Conservation (phyloP, 345 rosid genomes). For the Eucalyptus fibrosa region DNA sequence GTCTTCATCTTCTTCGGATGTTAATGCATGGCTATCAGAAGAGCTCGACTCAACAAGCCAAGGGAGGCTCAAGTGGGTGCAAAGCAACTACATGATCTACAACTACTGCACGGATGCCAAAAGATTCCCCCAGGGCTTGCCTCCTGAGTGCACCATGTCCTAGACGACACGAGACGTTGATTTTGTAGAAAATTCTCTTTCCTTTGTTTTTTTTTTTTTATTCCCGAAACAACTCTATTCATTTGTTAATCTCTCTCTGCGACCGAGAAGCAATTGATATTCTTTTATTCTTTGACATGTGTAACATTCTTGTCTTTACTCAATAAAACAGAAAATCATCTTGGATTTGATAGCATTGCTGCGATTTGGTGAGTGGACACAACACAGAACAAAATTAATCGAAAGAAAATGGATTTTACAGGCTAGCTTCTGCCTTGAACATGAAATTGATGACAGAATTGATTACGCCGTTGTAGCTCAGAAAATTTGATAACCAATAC, state of each 20-base stretch:
- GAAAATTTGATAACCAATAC: not conserved
- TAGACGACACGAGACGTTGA: not conserved
- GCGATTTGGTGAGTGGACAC: not conserved
- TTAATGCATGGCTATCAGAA: slow-evolving; percentile 18
- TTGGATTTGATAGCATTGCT: not conserved
- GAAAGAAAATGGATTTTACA: not conserved
- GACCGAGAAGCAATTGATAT: not conserved
- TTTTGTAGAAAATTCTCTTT: not conserved
- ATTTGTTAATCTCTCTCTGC: not conserved
- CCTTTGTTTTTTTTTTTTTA: too few species aligned
- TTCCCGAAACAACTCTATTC: too few species aligned
- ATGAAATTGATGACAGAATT: not conserved
- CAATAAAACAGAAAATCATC: not conserved
- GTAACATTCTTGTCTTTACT: too few species aligned
- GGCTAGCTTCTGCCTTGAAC: not conserved
- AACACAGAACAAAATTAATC: not conserved
- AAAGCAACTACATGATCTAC: slow-evolving; percentile 44
- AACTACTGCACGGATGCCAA: slow-evolving; percentile 38
- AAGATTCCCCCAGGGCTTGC: slow-evolving; percentile 45
- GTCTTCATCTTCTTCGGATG: not conserved
- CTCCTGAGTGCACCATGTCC: slow-evolving; percentile 25
- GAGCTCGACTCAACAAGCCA: slow-evolving; percentile 19
- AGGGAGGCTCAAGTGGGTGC: slow-evolving; percentile 35
- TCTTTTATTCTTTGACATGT: not conserved
- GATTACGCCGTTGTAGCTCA: not conserved